Percentiles rank a stretch among this genome's conserved stretches.
phyloP scores from a whole-genome alignment of 441 rosid species.

The Pelargonium myrrhifolium region DNA sequence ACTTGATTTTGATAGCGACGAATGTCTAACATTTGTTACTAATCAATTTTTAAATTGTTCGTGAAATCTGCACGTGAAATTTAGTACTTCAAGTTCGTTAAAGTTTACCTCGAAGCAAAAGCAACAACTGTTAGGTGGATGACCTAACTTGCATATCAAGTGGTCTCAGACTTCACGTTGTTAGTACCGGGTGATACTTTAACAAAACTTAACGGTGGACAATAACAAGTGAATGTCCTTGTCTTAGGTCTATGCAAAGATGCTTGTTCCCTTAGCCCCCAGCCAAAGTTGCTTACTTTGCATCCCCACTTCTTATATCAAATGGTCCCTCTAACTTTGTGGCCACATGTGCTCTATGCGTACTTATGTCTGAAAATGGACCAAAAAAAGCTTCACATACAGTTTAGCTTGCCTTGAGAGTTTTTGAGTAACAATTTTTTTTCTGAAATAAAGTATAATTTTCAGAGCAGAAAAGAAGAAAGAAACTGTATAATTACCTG shows the following conservation, averaged over 20 bases:
- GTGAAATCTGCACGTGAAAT: too few relatives aligned
- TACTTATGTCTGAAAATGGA: not conserved
- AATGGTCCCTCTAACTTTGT: conserved; percentile 1
- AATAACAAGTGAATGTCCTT: not conserved
- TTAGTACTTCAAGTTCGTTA: too few relatives aligned
- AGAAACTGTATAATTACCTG: not conserved
- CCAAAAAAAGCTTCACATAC: not conserved
- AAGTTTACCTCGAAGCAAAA: too few relatives aligned
- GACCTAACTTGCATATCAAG: too few relatives aligned
- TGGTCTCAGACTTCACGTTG: not conserved
- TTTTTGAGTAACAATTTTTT: not conserved
- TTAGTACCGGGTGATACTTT: not conserved
- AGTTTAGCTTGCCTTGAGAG: conserved; percentile 2
- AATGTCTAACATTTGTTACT: too few relatives aligned
- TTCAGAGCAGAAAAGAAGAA: not conserved
- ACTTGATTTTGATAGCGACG: not conserved
- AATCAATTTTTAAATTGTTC: too few relatives aligned
- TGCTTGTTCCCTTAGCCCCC: conserved; percentile 4
- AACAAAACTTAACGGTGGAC: not conserved
- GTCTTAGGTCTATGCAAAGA: not conserved
- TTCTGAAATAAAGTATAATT: not conserved
- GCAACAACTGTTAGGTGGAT: too few relatives aligned
- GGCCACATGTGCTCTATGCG: not conserved
- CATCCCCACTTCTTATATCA: not conserved
- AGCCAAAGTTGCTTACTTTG: conserved; percentile 2